These are phyloP conservation scores for Magnusiomyces suaveolens DNA, from an alignment of 1,139 yeast genomes.

Conservation along the genomic window DNA sequence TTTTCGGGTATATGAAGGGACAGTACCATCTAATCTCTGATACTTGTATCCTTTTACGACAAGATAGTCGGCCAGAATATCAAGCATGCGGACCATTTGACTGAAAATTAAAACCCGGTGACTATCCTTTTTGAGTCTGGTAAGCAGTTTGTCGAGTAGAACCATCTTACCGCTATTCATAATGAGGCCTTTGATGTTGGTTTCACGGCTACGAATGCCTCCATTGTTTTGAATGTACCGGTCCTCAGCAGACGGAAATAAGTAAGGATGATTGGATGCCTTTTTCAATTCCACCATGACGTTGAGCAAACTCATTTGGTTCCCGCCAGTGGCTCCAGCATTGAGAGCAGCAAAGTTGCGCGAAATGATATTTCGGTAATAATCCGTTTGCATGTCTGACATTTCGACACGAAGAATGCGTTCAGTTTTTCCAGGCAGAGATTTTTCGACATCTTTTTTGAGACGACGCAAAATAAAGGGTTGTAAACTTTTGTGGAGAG, in stretches of 20 bases:
- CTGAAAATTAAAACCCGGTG: conserved; percentile 91
- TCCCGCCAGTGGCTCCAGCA: conserved; percentile 67
- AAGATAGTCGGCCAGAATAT: conserved; percentile 87
- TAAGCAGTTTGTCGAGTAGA: conserved; percentile 73
- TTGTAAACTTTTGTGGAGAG: conserved; percentile 70
- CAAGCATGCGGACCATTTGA: conserved; percentile 95
- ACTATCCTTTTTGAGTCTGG: conserved; percentile 81
- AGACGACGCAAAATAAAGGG: conserved; percentile 88
- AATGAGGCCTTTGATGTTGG: conserved; percentile 75
- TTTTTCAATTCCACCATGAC: conserved; percentile 93
- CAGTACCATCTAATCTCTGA: conserved; percentile 94
- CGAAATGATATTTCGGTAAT: conserved; percentile 85
- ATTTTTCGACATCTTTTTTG: conserved; percentile 94
- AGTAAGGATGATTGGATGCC: conserved; percentile 93
- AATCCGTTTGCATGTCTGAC: conserved; percentile 90
- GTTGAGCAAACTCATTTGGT: conserved; percentile 75
- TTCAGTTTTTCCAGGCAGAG: conserved; percentile 90
- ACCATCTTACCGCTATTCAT: conserved; percentile 99
- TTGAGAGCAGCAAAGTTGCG: conserved; percentile 85
- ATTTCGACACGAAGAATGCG: conserved; percentile 89
- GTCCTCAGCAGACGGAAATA: conserved; percentile 89
- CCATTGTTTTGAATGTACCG: conserved; percentile 53
- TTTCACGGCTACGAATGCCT: conserved; percentile 57
- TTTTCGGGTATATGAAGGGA: conserved; percentile 88
- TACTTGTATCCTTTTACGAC: conserved; percentile 82